These are phyloP conservation scores for Bondarzewia mesenterica DNA, from an alignment of 1,284 basidiomycete species.

Conservation along the genomic window DNA sequence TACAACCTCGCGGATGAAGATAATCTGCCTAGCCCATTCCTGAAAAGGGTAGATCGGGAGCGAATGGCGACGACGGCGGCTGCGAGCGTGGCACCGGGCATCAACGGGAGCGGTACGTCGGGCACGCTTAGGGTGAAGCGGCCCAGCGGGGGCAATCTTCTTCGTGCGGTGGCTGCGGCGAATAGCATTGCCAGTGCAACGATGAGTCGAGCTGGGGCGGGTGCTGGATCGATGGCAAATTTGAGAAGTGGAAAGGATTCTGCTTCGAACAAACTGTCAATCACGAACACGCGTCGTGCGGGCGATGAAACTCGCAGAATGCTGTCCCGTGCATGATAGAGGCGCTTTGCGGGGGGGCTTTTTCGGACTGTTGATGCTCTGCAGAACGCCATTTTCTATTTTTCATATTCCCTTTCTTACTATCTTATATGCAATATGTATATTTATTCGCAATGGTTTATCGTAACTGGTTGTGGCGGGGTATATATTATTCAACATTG, in stretches of 20 bases:
- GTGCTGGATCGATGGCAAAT: not conserved
- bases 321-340: constrained; percentile 30
- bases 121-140: constrained; percentile 23
- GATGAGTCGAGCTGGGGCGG: constrained; percentile 4
- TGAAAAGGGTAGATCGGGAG: constrained; percentile 48
- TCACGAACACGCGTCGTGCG: constrained; percentile 35
- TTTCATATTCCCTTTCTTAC: not conserved
- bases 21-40: constrained; percentile 77
- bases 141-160: constrained; percentile 32
- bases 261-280: constrained; percentile 18
- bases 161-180: constrained; percentile 56
- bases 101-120: not conserved
- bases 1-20: constrained; percentile 74
- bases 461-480: too few relatives aligned
- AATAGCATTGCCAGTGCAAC: constrained; percentile 34
- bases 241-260: constrained; percentile 12
- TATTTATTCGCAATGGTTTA: not conserved
- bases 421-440: not conserved
- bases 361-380: not conserved
- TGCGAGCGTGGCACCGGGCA: not conserved
- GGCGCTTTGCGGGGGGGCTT: too few relatives aligned
- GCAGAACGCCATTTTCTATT: not conserved
- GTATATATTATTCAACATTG: too few relatives aligned
- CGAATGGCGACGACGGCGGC: constrained; percentile 8
- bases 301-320: constrained; percentile 45